A percentile compares a stretch with the other conserved stretches of the same genome.
Conservation (phyloP, 306 rosid genomes). For the Quercus agrifolia region DNA sequence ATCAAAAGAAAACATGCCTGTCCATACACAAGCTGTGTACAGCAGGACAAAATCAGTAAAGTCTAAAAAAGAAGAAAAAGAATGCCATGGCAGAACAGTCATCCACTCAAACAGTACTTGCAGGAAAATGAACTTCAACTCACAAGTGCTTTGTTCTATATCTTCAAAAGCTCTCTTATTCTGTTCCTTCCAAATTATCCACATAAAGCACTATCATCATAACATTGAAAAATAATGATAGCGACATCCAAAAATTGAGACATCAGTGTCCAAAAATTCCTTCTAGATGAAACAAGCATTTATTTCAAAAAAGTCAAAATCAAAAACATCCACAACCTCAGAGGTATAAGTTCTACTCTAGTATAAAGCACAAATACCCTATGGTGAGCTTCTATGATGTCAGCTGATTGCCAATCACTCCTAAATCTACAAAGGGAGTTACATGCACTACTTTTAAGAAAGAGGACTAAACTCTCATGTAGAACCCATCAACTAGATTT, state of each 20-base stretch:
- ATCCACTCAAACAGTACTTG: too few species aligned
- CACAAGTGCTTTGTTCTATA: too few species aligned
- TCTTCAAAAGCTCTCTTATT: too few species aligned
- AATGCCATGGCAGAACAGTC: too few species aligned
- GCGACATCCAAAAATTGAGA: neutral
- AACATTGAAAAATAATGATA: neutral
- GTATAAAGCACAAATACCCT: neutral
- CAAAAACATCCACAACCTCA: neutral
- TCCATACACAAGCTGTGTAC: too few species aligned
- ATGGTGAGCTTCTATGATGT: neutral
- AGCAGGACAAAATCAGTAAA: too few species aligned
- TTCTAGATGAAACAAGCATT: neutral
- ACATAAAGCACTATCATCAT: neutral
- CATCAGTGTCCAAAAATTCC: neutral
- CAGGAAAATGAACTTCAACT: too few species aligned
- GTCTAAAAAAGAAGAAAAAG: too few species aligned
- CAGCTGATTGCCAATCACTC: neutral
- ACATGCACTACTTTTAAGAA: neutral
- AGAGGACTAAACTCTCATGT: neutral
- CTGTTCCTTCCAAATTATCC: too few species aligned
- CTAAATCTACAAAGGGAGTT: neutral
- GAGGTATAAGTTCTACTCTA: neutral
- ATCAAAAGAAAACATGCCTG: too few species aligned
- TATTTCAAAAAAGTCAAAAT: neutral
- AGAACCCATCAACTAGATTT: too few species aligned